Evolutionary conservation across 2,329 filamentous ascomycete species (phyloP).

Genomic region (Hypoxylon sp.): DNA sequence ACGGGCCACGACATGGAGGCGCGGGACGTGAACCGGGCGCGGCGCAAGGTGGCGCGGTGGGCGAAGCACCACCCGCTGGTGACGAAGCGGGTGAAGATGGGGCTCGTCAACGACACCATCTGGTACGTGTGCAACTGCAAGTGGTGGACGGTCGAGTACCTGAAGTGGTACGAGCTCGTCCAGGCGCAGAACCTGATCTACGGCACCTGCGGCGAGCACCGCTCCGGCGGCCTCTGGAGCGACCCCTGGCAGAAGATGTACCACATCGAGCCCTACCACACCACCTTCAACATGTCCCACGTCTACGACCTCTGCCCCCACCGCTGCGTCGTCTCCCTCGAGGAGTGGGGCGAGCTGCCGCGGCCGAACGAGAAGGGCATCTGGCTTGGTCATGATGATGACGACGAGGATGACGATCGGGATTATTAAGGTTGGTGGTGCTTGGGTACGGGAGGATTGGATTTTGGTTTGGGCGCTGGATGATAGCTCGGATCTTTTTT

Average conservation of each 20-base stretch:
- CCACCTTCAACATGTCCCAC: background rate
- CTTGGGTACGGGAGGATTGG: too few species aligned
- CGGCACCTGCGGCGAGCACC: background rate
- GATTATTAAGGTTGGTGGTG: too few species aligned
- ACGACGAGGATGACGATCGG: too few species aligned
- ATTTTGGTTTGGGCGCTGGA: too few species aligned
- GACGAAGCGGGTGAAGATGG: background rate
- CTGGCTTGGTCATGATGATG: too few species aligned
- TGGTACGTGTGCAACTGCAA: slow-evolving; percentile 9
- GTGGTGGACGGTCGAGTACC: background rate
- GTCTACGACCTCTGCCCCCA: background rate
- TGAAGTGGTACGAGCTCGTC: background rate
- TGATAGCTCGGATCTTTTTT: too few species aligned
- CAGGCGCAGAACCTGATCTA: background rate
- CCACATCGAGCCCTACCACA: background rate
- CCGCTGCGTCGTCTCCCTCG: too few species aligned
- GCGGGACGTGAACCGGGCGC: too few species aligned
- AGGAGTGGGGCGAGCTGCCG: too few species aligned
- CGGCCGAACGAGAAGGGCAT: too few species aligned
- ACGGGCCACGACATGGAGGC: background rate
- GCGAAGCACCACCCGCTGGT: background rate
- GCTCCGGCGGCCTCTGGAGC: background rate
- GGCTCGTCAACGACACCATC: background rate
- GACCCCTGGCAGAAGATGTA: slow-evolving; percentile 6
- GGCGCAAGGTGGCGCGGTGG: background rate